These are phyloP conservation scores for Drechslerella dactyloides DNA, from an alignment of 2,329 filamentous ascomycete genomes.

Conservation along the genomic window DNA sequence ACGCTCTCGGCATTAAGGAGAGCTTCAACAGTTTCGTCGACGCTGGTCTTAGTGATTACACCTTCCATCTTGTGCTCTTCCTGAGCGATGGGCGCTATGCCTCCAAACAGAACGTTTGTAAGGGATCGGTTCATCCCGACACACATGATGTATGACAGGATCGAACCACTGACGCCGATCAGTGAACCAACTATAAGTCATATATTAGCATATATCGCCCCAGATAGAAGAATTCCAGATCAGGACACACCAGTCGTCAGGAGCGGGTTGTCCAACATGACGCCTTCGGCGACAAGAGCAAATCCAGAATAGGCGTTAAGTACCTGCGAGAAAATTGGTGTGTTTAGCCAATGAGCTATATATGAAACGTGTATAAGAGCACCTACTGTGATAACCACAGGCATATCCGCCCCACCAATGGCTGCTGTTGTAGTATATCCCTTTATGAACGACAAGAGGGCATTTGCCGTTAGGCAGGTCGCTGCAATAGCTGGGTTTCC, in stretches of 20 bases:
- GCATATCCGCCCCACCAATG: slow-evolving; percentile 94
- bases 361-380: slow-evolving; percentile 28
- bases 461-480: slow-evolving; percentile 76
- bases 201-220: not conserved
- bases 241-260: slow-evolving; percentile 67
- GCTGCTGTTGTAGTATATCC: slow-evolving; percentile 86
- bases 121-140: slow-evolving; percentile 90
- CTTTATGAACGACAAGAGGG: slow-evolving; percentile 79
- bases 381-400: slow-evolving; percentile 56
- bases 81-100: slow-evolving; percentile 70
- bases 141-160: slow-evolving; percentile 85
- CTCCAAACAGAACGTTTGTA: slow-evolving; percentile 88
- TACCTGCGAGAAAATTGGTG: slow-evolving; percentile 82
- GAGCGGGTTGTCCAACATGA: slow-evolving; percentile 88
- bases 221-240: not conserved
- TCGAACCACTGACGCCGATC: slow-evolving; percentile 86
- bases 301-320: slow-evolving; percentile 91
- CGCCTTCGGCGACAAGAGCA: slow-evolving; percentile 84
- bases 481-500: slow-evolving; percentile 77
- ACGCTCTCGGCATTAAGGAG: slow-evolving; percentile 79
- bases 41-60: slow-evolving; percentile 74
- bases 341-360: slow-evolving; percentile 58
- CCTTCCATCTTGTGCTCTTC: slow-evolving; percentile 79
- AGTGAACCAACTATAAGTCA: slow-evolving; percentile 72
- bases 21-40: slow-evolving; percentile 80